A percentile compares a stretch with the other conserved stretches of the same genome.
Conservation (phyloP, 1,284 basidiomycete species). For the Cerrena zonata region DNA sequence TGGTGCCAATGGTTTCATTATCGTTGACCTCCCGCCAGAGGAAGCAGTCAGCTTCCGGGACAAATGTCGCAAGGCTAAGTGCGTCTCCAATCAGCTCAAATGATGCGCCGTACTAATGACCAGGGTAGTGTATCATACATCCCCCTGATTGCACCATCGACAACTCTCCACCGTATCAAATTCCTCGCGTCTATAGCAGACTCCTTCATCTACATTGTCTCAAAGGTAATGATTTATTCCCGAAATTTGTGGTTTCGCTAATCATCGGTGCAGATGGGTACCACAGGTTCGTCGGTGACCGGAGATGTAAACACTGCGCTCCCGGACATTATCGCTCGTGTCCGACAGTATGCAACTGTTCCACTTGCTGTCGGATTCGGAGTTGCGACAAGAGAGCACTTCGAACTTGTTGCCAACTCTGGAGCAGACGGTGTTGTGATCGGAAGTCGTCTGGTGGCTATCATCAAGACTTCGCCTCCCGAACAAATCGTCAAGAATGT, state of each 20-base stretch:
- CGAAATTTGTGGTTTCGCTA: neutral
- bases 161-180: conserved; percentile 79
- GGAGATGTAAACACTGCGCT: conserved; percentile 71
- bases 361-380: conserved; percentile 96
- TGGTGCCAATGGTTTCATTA: conserved; percentile 95
- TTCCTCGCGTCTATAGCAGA: conserved; percentile 92
- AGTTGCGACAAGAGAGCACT: conserved; percentile 88
- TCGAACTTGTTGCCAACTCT: conserved; percentile 75
- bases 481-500: conserved; percentile 57
- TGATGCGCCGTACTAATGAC: neutral
- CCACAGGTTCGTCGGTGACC: conserved; percentile 83
- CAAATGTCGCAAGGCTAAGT: conserved; percentile 80
- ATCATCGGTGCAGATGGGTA: conserved; percentile 74
- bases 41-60: conserved; percentile 88
- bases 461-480: conserved; percentile 65
- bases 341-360: conserved; percentile 67
- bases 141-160: conserved; percentile 93
- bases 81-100: conserved; percentile 28
- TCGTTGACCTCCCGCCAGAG: conserved; percentile 96
- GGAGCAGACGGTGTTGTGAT: conserved; percentile 95
- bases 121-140: conserved; percentile 82
- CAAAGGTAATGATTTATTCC: conserved; percentile 53
- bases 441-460: conserved; percentile 78
- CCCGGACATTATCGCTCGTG: conserved; percentile 71
- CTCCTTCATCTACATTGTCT: conserved; percentile 95